Base-by-base conservation (phyloP, 257 asterid species). In the Capsicum chinense region DNA sequence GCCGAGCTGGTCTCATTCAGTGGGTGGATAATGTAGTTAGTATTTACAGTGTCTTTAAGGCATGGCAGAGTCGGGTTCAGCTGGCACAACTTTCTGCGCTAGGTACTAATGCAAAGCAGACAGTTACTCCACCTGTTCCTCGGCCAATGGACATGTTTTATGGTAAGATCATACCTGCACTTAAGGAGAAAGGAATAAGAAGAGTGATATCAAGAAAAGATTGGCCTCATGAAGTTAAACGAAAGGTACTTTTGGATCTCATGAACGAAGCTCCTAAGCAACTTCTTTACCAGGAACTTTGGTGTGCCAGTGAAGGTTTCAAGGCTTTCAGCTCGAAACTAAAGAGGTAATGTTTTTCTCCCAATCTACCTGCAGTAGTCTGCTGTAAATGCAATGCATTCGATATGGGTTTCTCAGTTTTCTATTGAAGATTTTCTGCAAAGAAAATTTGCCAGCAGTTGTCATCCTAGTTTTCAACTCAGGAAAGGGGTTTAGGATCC, bases 251-350 rank as follows among this genome's bases (percentile, higher is more conserved):
- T 85, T 82, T 91, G 81, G 98, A 97, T 88, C 97, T 97, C 84
- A 93, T 97, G 97, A 92, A 91, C 58, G 99, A 97, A 90, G 92
- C 94, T 71, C 98, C 99, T 60, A 97, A 91, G 91, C 94, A 97
- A 88, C 97, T 97, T 92, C 98, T 97, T 85, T 94, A 90, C 89
- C 97, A 93, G 86, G 99, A 97, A 91, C 95, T 97, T 64, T 97
- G 99, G 99, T 94, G 98, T 87, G 97, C 98, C 78, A 94, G 99
- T 87, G 98, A 97, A 82, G 97, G 99, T 85, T 97, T 97, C 86
- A 91, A 90, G 89, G 95, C 98, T 83, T 97, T 93, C 91, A 93
- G 93, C 91, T 91, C 95, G 56, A 97, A 95, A 91, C 83, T 91
- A 87, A 94, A 93, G 85, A 97, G 99, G 99, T 96, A 86, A 83